Evolutionary conservation across 176 grass and related monocot species (phyloP).

Genomic region (Cymbopogon citratus): DNA sequence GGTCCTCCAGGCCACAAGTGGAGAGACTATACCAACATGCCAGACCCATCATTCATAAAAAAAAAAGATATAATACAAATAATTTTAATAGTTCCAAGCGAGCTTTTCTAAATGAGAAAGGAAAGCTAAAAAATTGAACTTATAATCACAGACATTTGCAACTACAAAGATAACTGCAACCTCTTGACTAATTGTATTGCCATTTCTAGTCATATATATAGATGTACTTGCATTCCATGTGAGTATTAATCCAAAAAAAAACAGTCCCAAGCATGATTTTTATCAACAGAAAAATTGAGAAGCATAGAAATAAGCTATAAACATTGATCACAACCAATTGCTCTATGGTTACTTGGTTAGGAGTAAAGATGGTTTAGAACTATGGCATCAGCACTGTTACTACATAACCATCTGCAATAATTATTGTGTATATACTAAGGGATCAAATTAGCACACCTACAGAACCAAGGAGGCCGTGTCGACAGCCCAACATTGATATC

Average conservation of each 20-base stretch:
- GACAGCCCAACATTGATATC: constrained; percentile 87
- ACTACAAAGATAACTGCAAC: background rate
- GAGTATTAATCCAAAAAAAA: background rate
- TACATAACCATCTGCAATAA: background rate
- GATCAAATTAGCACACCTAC: constrained; percentile 55
- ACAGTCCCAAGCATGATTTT: background rate
- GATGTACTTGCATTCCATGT: background rate
- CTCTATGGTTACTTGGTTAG: background rate
- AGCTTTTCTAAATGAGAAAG: background rate
- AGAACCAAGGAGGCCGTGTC: constrained; percentile 71
- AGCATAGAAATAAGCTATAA: background rate
- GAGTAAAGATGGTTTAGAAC: constrained; percentile 1
- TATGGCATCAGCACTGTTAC: background rate
- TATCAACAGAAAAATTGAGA: background rate
- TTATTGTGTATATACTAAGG: background rate
- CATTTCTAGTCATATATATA: background rate
- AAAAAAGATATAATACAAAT: background rate
- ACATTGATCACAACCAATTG: background rate
- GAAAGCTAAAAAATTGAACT: background rate
- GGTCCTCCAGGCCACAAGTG: background rate
- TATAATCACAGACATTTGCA: background rate
- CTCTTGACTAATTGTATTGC: background rate
- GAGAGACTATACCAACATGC: background rate
- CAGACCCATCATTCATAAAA: background rate
- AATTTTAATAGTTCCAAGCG: background rate